Evolutionary conservation across 116 monocot species (phyloP).

Genomic region (Trichopus zeylanicus): DNA sequence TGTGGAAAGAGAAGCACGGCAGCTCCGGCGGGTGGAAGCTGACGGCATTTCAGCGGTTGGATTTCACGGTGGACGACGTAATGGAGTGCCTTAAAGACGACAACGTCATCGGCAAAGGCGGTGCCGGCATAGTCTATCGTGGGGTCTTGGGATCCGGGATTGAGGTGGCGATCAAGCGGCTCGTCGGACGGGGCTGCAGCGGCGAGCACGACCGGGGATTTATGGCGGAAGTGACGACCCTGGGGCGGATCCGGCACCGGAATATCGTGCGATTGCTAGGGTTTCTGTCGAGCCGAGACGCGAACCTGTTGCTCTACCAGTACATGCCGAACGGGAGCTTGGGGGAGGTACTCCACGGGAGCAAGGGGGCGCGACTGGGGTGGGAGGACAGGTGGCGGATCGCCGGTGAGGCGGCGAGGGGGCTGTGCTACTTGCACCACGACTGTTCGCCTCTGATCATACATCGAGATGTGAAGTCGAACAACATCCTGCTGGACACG

Average conservation of each 20-base stretch:
- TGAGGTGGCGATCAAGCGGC: slow-evolving; percentile 73
- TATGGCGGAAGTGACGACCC: slow-evolving; percentile 79
- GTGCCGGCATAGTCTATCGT: slow-evolving; percentile 82
- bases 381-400: slow-evolving; percentile 67
- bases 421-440: slow-evolving; percentile 90
- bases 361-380: slow-evolving; percentile 66
- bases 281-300: slow-evolving; percentile 66
- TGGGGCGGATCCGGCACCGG: slow-evolving; percentile 82
- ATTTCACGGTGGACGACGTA: slow-evolving; percentile 63
- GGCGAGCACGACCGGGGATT: slow-evolving; percentile 66
- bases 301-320: slow-evolving; percentile 80
- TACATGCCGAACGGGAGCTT: slow-evolving; percentile 92
- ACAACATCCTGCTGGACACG: slow-evolving; percentile 84
- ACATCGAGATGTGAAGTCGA: slow-evolving; percentile 91
- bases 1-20: slow-evolving; percentile 3
- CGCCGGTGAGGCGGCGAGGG: slow-evolving; percentile 71
- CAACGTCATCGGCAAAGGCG: slow-evolving; percentile 91
- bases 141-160: slow-evolving; percentile 45
- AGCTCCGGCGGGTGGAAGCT: slow-evolving; percentile 41
- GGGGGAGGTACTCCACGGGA: slow-evolving; percentile 87
- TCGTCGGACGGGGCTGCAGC: slow-evolving; percentile 24
- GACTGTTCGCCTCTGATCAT: slow-evolving; percentile 83
- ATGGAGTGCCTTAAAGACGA: slow-evolving; percentile 78
- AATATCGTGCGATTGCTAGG: slow-evolving; percentile 86
- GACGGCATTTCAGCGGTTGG: slow-evolving; percentile 78